Base-by-base conservation (phyloP, 2,329 filamentous ascomycete species). In the Fusarium sp. region DNA sequence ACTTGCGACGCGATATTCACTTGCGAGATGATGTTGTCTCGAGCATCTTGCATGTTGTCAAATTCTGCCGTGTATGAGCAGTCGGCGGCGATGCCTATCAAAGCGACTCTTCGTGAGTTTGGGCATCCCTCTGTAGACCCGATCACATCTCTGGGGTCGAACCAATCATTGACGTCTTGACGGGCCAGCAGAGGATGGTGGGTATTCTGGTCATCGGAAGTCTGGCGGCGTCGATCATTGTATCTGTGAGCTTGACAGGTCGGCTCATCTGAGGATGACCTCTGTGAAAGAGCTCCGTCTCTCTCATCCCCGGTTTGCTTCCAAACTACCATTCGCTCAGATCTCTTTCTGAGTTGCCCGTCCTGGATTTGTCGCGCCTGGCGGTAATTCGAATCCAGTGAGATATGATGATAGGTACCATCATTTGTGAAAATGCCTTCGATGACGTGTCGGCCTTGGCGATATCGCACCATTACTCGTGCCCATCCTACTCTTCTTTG, bases 31-130 rank as follows among this genome's bases (percentile, higher is more conserved):
- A 97, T 87, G 79, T 95, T 94, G 57, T 87, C 78, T 55, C 90
- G 87, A 8, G 90, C 88, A 21, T 88, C 84, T 48, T 89, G 84
- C 45, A 88, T 87, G 16, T 86, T 87, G 58, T 88, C 86, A 80
- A 97, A 95, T 10, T 86, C 85, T 3, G 84, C 85, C 10, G 91
- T 93, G 78, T 97, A 97, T 10, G 89, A 91, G 83, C 94, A 98
- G 80, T 98, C 94, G 1, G 93, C 94, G 9, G 94, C 94, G 27
- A 97, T 88, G n/a, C 95, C 95, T n/a, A 98, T 88, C 45, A 97
- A 85, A 2, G 95, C 94, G 35, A 97, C 93, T 79, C 92, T 93
- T 69, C 93, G 89, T 9, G 93, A 93, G 3, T 86, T 89, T 11
- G 94, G 94, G 78, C 94, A 98, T 54, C 95, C 95, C 10, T 82